Evolutionary conservation across 2,329 filamentous ascomycete species (phyloP).

Genomic region (Zasmidium cellare): DNA sequence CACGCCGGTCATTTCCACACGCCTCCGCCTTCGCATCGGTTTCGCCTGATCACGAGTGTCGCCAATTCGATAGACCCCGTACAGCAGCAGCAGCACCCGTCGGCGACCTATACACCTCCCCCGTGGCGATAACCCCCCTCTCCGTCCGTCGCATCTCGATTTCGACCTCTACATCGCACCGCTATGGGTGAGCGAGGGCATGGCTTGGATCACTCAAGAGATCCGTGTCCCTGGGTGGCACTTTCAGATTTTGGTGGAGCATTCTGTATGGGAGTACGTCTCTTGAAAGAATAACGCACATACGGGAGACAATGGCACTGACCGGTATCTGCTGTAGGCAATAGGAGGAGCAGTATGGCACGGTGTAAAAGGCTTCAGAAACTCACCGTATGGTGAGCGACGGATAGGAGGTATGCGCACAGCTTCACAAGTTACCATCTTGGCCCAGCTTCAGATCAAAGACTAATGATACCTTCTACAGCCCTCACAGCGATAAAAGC

Average conservation of each 20-base stretch:
- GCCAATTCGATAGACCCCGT: not conserved
- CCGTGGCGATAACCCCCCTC: not conserved
- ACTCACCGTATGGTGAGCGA: slow-evolving; percentile 76
- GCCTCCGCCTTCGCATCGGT: not conserved
- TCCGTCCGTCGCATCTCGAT: not conserved
- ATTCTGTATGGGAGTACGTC: slow-evolving; percentile 88
- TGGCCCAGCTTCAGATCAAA: not conserved
- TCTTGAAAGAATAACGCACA: not conserved
- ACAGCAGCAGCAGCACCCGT: not conserved
- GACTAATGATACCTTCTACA: slow-evolving; percentile 13
- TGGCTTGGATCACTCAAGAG: slow-evolving; percentile 85
- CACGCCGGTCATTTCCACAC: not conserved
- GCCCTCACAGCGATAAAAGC: slow-evolving; percentile 96
- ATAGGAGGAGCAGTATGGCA: slow-evolving; percentile 75
- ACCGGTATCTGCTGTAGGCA: slow-evolving; percentile 21
- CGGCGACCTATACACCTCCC: not conserved
- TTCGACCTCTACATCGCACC: not conserved
- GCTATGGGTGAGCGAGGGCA: slow-evolving; percentile 30
- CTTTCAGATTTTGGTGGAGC: slow-evolving; percentile 97
- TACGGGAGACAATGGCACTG: not conserved
- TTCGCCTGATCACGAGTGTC: not conserved
- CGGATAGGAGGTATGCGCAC: slow-evolving; percentile 69
- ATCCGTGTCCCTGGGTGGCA: slow-evolving; percentile 95
- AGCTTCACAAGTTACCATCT: not conserved
- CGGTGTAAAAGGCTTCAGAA: slow-evolving; percentile 73